Evolutionary conservation across 2,329 filamentous ascomycete species (phyloP).

Genomic region (Xylariaceae sp.): DNA sequence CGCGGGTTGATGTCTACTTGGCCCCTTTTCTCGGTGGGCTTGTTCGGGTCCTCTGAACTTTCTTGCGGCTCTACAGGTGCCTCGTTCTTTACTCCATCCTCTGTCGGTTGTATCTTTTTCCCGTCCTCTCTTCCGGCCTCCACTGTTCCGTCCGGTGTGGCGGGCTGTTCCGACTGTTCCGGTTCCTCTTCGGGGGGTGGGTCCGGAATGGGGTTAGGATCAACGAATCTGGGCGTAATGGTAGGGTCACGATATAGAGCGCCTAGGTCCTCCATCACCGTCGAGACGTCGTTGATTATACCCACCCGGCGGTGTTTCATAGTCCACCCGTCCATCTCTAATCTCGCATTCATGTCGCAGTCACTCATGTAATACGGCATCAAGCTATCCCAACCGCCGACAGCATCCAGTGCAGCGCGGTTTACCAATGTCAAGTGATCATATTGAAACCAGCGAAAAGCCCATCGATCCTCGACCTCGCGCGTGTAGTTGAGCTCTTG

Average conservation of each 20-base stretch:
- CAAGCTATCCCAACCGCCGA: conserved; percentile 47
- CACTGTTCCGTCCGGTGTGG: conserved; percentile 10
- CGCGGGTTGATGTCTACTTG: conserved; percentile 9
- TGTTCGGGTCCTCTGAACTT: not conserved
- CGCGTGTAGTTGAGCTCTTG: conserved; percentile 28
- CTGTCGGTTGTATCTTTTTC: conserved; percentile 1
- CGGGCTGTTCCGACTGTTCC: conserved; percentile 16
- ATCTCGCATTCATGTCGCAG: conserved; percentile 43
- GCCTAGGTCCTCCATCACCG: conserved; percentile 36
- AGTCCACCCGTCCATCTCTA: conserved; percentile 36
- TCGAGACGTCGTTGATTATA: conserved; percentile 38
- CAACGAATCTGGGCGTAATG: conserved; percentile 27
- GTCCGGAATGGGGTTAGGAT: conserved; percentile 36
- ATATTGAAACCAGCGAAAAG: conserved; percentile 37
- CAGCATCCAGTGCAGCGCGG: conserved; percentile 38
- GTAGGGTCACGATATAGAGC: conserved; percentile 35
- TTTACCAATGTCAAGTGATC: conserved; percentile 49
- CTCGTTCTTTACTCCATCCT: conserved; percentile 19
- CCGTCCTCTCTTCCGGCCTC: not conserved
- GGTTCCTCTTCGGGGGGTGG: conserved; percentile 21
- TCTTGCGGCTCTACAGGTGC: conserved; percentile 28
- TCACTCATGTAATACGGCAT: conserved; percentile 50
- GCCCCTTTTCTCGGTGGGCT: conserved; percentile 8
- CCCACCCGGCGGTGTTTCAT: conserved; percentile 33
- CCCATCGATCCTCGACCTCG: conserved; percentile 43